A percentile compares a stretch with the other conserved stretches of the same genome.
Evolutionary conservation across 1,284 basidiomycete species (phyloP).

Genomic region (Trametes hirsuta): DNA sequence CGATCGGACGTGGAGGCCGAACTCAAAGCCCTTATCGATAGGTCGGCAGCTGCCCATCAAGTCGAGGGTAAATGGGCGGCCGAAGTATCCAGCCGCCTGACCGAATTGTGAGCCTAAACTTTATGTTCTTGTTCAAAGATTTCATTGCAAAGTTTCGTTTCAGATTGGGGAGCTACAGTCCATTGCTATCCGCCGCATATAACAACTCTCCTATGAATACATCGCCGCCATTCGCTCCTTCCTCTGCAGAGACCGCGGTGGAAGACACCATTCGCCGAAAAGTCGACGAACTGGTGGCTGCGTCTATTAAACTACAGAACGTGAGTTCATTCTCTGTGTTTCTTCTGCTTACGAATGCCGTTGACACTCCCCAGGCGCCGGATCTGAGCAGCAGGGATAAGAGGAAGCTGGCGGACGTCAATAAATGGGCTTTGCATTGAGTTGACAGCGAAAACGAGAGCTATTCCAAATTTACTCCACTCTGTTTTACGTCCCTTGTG

Average conservation of each 20-base stretch:
- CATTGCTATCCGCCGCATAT: conserved; percentile 26
- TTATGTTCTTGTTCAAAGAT: background rate
- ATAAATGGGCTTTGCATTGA: conserved; percentile 25
- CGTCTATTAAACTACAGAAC: conserved; percentile 26
- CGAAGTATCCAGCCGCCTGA: conserved; percentile 1
- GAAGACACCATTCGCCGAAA: conserved; percentile 8
- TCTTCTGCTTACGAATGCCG: background rate
- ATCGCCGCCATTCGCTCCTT: conserved; percentile 29
- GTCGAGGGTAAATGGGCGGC: conserved; percentile 19
- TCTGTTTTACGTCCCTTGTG: background rate
- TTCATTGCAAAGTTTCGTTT: background rate
- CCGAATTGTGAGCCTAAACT: conserved; percentile 22
- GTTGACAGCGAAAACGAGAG: background rate
- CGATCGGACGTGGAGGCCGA: conserved; percentile 24
- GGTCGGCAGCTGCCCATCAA: background rate
- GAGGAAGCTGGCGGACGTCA: conserved; percentile 25
- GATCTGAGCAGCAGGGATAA: conserved; percentile 26
- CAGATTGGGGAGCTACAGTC: conserved; percentile 16
- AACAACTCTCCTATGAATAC: conserved; percentile 31
- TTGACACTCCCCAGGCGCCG: conserved; percentile 3
- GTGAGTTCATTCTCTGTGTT: background rate
- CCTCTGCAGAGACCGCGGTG: conserved; percentile 7
- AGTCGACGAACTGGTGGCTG: conserved; percentile 16
- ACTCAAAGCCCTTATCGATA: conserved; percentile 10
- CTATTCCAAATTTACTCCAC: background rate